phyloP scores from a whole-genome alignment of 2,329 filamentous ascomycete species.

The Orbilia quercus region DNA sequence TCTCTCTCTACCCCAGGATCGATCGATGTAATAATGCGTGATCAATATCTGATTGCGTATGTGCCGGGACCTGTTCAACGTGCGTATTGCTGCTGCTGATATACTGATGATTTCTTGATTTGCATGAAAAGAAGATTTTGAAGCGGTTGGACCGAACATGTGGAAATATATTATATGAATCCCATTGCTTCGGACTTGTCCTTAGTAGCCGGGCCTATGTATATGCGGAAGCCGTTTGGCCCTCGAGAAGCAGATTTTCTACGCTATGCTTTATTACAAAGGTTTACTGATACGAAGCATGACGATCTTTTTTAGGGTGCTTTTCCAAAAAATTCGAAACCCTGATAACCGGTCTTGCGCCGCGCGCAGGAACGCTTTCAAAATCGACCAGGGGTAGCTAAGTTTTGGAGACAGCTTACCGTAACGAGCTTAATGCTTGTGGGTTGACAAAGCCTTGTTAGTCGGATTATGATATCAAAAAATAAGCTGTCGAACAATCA shows the following conservation, averaged over 20 bases:
- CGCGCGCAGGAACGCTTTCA: slow-evolving; percentile 55
- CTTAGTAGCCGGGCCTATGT: slow-evolving; percentile 26
- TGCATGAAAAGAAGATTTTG: slow-evolving; percentile 49
- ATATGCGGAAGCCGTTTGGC: slow-evolving; percentile 42
- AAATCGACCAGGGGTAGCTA: slow-evolving; percentile 29
- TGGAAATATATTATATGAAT: slow-evolving; percentile 49
- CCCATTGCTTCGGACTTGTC: slow-evolving; percentile 40
- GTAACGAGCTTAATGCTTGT: slow-evolving; percentile 54
- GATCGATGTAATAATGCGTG: slow-evolving; percentile 51
- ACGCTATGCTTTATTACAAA: slow-evolving; percentile 56
- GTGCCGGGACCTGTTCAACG: slow-evolving; percentile 35
- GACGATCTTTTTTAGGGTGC: slow-evolving; percentile 55
- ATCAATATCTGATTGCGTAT: slow-evolving; percentile 47
- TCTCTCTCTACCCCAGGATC: slow-evolving; percentile 45
- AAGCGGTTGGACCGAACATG: slow-evolving; percentile 53
- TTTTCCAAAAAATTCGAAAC: slow-evolving; percentile 50
- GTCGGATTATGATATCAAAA: slow-evolving; percentile 56
- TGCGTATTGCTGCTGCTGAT: slow-evolving; percentile 44
- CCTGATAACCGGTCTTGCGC: slow-evolving; percentile 55
- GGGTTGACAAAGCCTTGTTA: slow-evolving; percentile 55
- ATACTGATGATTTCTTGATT: slow-evolving; percentile 49
- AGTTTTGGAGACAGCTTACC: slow-evolving; percentile 52
- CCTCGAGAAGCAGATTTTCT: slow-evolving; percentile 35
- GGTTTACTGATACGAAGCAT: slow-evolving; percentile 56
- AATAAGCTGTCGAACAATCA: slow-evolving; percentile 56